Evolutionary conservation across 345 rosid species (phyloP).

Genomic region (Moricandia arvensis): DNA sequence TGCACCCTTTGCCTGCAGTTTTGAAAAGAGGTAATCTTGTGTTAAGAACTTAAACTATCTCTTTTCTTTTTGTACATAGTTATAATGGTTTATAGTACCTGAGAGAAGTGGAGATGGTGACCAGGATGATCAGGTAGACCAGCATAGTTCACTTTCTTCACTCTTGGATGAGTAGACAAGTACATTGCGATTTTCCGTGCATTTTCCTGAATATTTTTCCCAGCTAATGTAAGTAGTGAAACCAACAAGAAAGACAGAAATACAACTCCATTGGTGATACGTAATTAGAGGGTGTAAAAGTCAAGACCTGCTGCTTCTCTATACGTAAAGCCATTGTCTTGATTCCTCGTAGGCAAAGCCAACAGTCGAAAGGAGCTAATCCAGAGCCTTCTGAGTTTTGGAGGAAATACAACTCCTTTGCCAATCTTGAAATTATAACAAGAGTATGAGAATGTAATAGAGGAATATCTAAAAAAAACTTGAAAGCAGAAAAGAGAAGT

Average conservation of each 20-base stretch:
- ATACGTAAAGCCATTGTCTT: conserved; percentile 93
- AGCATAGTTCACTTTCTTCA: conserved; percentile 80
- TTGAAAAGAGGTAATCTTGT: background rate
- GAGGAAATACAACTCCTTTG: conserved; percentile 74
- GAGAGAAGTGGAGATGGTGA: conserved; percentile 79
- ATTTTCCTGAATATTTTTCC: conserved; percentile 54
- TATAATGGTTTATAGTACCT: conserved; percentile 46
- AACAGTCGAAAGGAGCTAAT: conserved; percentile 93
- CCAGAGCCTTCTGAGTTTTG: conserved; percentile 98
- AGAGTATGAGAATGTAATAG: background rate
- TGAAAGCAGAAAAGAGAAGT: background rate
- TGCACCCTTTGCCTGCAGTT: conserved; percentile 84
- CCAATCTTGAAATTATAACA: conserved; percentile 55
- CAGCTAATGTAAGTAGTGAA: background rate
- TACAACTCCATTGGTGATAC: background rate
- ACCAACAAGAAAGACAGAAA: conserved; percentile 3
- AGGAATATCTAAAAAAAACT: background rate
- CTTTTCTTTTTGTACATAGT: background rate
- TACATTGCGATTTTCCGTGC: conserved; percentile 87
- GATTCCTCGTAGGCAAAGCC: conserved; percentile 90
- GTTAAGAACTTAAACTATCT: background rate
- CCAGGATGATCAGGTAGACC: conserved; percentile 91
- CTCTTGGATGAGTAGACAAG: conserved; percentile 73
- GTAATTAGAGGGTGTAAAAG: background rate
- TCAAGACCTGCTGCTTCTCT: conserved; percentile 86